Conservation (phyloP, 495 filamentous ascomycete genomes). For the Neurospora sp. region DNA sequence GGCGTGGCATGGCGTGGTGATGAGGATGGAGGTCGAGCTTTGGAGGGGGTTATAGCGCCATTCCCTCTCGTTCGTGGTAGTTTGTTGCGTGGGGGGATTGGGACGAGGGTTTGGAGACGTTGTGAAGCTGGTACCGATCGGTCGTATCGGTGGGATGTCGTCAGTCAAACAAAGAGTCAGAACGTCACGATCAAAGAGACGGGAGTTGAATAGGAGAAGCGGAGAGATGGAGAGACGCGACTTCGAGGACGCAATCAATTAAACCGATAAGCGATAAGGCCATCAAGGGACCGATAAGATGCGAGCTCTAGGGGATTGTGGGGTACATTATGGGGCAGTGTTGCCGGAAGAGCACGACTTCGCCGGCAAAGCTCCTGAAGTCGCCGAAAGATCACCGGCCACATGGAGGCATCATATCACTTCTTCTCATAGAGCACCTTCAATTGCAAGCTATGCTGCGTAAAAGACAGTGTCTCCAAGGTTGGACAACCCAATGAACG, state of each 20-base stretch:
- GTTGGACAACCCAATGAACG: neutral
- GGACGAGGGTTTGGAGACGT: neutral
- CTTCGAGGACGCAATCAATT: neutral
- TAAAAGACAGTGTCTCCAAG: neutral
- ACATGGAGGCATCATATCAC: too few relatives aligned
- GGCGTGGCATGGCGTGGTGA: slow-evolving; percentile 8
- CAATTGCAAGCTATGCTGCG: neutral
- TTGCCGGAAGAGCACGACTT: neutral
- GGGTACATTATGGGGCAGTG: neutral
- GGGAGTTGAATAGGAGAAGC: neutral
- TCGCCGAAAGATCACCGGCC: neutral
- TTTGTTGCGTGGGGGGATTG: neutral
- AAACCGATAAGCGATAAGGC: neutral
- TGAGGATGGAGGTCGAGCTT: neutral
- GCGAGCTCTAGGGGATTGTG: neutral
- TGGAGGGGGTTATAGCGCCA: neutral
- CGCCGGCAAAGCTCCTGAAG: neutral
- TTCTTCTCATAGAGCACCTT: neutral
- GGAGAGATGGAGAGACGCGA: neutral
- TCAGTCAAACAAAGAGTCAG: neutral
- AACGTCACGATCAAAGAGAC: neutral
- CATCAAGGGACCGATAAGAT: neutral
- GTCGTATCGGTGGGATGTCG: neutral
- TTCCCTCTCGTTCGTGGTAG: neutral
- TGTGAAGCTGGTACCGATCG: neutral